Conservation (phyloP, 2,329 filamentous ascomycete genomes). For the Domatiomyces catenatus region DNA sequence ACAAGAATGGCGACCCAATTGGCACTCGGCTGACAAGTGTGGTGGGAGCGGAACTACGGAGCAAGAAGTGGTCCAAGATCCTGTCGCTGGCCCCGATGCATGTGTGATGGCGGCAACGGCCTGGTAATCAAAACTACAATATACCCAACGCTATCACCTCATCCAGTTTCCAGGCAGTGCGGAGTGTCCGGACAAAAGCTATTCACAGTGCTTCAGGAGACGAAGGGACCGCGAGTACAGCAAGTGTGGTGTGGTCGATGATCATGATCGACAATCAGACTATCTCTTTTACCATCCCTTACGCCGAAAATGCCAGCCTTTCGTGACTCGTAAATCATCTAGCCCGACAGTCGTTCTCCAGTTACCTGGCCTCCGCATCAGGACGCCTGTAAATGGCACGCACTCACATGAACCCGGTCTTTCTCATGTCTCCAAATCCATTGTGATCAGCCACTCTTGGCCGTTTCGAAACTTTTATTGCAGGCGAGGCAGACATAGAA, state of each 20-base stretch:
- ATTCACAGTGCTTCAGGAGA: background rate
- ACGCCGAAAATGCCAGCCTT: background rate
- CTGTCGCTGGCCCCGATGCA: conserved; percentile 82
- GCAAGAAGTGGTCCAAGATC: conserved; percentile 97
- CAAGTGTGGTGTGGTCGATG: background rate
- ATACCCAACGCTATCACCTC: background rate
- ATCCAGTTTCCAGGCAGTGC: background rate
- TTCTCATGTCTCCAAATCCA: no score
- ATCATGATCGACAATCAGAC: background rate
- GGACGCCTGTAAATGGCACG: background rate
- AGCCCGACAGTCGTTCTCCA: background rate
- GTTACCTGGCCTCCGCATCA: background rate
- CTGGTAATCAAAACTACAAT: background rate
- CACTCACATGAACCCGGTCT: no score
- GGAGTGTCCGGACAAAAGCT: background rate
- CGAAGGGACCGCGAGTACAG: background rate
- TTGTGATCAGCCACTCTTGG: background rate
- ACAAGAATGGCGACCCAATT: conserved; percentile 90
- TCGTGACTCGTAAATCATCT: background rate
- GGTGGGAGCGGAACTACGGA: conserved; percentile 74
- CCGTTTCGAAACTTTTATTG: conserved; percentile 30
- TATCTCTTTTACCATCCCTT: background rate
- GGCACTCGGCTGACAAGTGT: conserved; percentile 83
- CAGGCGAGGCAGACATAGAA: conserved; percentile 92
- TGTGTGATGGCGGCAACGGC: conserved; percentile 24